Percentiles rank a stretch among this genome's conserved stretches.
These are phyloP conservation scores for Cicer pinnatifidum DNA, from an alignment of 306 rosid genomes.

Conservation along the genomic window DNA sequence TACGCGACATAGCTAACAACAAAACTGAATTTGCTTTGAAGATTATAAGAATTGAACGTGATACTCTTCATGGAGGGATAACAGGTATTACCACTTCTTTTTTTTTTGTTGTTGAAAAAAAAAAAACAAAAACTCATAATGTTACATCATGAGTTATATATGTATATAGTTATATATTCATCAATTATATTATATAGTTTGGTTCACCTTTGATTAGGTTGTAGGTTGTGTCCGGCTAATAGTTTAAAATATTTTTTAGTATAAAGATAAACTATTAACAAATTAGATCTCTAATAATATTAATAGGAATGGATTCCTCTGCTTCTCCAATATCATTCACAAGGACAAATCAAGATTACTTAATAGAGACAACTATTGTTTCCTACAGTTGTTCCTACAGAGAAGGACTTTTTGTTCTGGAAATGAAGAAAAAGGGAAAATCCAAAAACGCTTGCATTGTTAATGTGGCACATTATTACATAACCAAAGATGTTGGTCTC, in stretches of 20 bases:
- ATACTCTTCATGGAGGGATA: slow-evolving; percentile 31
- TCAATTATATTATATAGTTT: no score
- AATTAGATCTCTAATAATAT: not conserved
- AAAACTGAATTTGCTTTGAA: slow-evolving; percentile 9
- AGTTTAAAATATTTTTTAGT: no score
- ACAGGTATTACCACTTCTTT: no score
- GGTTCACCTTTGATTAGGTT: no score
- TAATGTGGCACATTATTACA: slow-evolving; percentile 40
- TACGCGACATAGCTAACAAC: slow-evolving; percentile 6
- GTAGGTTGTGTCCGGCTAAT: no score
- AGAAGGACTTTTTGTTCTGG: slow-evolving; percentile 35
- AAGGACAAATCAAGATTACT: slow-evolving; percentile 7
- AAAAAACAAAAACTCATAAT: no score
- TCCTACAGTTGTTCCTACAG: slow-evolving; percentile 3
- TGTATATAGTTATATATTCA: no score
- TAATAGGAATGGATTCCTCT: slow-evolving; percentile 12
- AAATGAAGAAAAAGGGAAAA: slow-evolving; percentile 34
- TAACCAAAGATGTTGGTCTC: slow-evolving; percentile 39
- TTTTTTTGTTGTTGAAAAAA: no score
- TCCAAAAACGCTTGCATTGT: slow-evolving; percentile 2
- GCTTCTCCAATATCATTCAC: not conserved
- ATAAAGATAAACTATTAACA: no score
- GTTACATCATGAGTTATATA: no score
- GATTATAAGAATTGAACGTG: not conserved
- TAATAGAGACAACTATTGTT: slow-evolving; percentile 11